A percentile compares a stretch with the other conserved stretches of the same genome.
phyloP scores from a whole-genome alignment of 2,329 filamentous ascomycete species.

The Apiospora koreana region DNA sequence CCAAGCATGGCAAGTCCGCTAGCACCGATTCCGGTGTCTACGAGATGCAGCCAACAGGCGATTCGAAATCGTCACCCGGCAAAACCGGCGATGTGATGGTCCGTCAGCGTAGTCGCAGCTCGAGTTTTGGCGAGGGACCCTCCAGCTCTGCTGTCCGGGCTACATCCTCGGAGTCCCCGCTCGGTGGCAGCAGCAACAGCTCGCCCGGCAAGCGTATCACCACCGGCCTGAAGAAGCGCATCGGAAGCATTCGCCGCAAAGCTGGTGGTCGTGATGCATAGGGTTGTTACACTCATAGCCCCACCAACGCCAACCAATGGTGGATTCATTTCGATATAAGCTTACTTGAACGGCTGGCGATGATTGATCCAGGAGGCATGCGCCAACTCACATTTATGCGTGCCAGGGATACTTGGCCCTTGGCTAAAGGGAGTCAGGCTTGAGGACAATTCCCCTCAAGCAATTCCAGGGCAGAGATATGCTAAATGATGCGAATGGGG shows the following conservation, averaged over 20 bases:
- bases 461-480: background rate
- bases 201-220: constrained; percentile 46
- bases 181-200: constrained; percentile 34
- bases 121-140: constrained; percentile 33
- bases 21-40: constrained; percentile 35
- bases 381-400: background rate
- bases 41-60: constrained; percentile 45
- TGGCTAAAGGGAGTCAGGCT: background rate
- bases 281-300: background rate
- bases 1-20: constrained; percentile 56
- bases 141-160: constrained; percentile 18
- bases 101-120: constrained; percentile 49
- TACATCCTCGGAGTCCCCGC: constrained; percentile 20
- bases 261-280: constrained; percentile 24
- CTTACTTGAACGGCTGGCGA: background rate
- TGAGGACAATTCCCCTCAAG: background rate
- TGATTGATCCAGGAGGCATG: background rate
- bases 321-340: background rate
- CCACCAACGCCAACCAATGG: background rate
- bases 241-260: constrained; percentile 54
- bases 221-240: constrained; percentile 54
- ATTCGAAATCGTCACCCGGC: constrained; percentile 17
- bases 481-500: background rate
- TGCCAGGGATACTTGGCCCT: background rate
- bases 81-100: constrained; percentile 28